These are phyloP conservation scores for Globisporangium perplexum DNA, from an alignment of 352 stramenopile species.

Conservation along the genomic window DNA sequence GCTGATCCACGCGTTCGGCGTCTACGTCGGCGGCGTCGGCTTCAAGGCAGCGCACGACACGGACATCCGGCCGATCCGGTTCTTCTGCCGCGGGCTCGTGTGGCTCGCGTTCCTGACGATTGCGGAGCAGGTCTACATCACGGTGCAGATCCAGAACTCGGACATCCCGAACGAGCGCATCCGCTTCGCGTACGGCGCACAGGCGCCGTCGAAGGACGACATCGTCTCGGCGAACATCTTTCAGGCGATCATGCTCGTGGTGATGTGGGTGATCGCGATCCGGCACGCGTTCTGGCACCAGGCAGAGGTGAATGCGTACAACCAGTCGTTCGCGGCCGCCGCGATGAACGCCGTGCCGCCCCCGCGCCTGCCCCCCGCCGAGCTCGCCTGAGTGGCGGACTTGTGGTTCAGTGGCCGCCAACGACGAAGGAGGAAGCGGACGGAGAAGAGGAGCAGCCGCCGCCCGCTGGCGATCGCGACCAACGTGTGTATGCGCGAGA, in stretches of 20 bases:
- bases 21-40: constrained; percentile 82
- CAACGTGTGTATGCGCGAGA: too few species aligned
- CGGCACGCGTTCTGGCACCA: constrained; percentile 75
- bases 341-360: constrained; percentile 82
- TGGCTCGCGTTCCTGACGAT: constrained; percentile 77
- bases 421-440: background rate
- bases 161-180: constrained; percentile 68
- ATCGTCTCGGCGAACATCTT: constrained; percentile 84
- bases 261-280: constrained; percentile 83
- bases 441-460: too few species aligned
- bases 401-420: too few species aligned
- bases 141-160: constrained; percentile 68
- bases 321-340: constrained; percentile 69
- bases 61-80: constrained; percentile 79
- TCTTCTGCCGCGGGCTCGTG: constrained; percentile 73
- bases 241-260: constrained; percentile 74
- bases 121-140: constrained; percentile 79
- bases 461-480: too few species aligned
- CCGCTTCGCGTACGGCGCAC: constrained; percentile 66
- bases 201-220: constrained; percentile 76
- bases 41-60: constrained; percentile 86
- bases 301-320: constrained; percentile 72
- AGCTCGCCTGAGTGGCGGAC: constrained; percentile 35
- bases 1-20: constrained; percentile 73
- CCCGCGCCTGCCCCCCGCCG: constrained; percentile 36